Conservation (phyloP, 1,139 yeast genomes). For the Taphrina sp. region DNA sequence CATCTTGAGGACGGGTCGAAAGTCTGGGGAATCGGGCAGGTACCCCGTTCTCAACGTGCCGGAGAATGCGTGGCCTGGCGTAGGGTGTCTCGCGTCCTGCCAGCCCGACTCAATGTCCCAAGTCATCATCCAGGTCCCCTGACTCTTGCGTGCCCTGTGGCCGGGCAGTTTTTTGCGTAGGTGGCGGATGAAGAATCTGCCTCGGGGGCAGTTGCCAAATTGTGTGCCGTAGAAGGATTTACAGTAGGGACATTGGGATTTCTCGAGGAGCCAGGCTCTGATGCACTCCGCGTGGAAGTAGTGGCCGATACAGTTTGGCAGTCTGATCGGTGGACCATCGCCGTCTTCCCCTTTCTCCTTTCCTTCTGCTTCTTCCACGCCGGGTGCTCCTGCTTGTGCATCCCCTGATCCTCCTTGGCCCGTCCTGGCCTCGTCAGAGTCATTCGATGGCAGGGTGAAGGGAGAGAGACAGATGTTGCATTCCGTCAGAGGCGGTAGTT, state of each 20-base stretch:
- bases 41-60: slow-evolving; percentile 14
- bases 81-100: slow-evolving; percentile 18
- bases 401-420: no score
- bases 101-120: slow-evolving; percentile 17
- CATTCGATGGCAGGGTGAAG: no score
- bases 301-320: slow-evolving; percentile 19
- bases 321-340: background rate
- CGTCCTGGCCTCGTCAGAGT: no score
- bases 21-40: slow-evolving; percentile 17
- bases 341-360: no score
- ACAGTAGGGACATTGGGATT: slow-evolving; percentile 24
- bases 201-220: slow-evolving; percentile 16
- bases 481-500: background rate
- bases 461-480: slow-evolving; percentile 16
- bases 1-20: slow-evolving; percentile 12
- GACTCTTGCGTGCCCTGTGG: background rate
- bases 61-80: slow-evolving; percentile 6
- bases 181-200: slow-evolving; percentile 6
- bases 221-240: slow-evolving; percentile 10
- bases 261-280: slow-evolving; percentile 16
- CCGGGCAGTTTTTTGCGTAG: slow-evolving; percentile 13
- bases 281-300: slow-evolving; percentile 21
- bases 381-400: no score
- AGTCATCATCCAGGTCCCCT: slow-evolving; percentile 19
- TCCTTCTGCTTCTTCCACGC: no score